phyloP scores from a whole-genome alignment of 768 basidiomycete species.

The Lactifluus piperatus region DNA sequence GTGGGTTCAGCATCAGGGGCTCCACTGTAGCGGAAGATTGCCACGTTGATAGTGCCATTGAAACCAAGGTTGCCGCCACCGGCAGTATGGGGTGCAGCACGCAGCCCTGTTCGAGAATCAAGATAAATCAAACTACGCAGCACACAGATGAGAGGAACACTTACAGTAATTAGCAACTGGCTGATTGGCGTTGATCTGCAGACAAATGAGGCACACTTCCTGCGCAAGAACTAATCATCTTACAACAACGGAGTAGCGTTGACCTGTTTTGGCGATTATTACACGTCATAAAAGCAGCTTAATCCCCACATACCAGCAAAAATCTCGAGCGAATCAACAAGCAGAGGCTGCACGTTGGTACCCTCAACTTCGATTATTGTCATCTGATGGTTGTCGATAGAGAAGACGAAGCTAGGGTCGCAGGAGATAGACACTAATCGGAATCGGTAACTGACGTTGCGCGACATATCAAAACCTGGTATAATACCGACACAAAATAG shows the following conservation, averaged over 20 bases:
- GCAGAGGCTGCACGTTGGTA: constrained; percentile 26
- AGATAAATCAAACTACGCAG: constrained; percentile 12
- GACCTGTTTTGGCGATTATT: constrained; percentile 6
- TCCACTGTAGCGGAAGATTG: constrained; percentile 18
- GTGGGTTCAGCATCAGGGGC: constrained; percentile 10
- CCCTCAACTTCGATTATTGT: constrained; percentile 38
- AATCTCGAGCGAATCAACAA: constrained; percentile 35
- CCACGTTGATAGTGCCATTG: background rate
- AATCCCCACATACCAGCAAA: constrained; percentile 28
- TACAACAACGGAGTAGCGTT: constrained; percentile 26
- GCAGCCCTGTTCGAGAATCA: constrained; percentile 12
- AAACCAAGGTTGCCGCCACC: background rate
- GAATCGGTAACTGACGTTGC: constrained; percentile 17
- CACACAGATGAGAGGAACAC: constrained; percentile 2
- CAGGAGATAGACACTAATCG: constrained; percentile 19
- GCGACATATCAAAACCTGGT: background rate
- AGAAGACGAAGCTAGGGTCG: constrained; percentile 33
- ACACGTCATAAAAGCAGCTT: background rate
- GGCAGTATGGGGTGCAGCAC: background rate
- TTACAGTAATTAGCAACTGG: constrained; percentile 38
- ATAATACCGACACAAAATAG: background rate
- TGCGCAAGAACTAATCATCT: background rate
- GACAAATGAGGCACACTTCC: background rate
- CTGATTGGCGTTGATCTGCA: constrained; percentile 33
- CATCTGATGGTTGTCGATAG: constrained; percentile 32